Percentiles rank a stretch among this genome's conserved stretches.
phyloP scores from a whole-genome alignment of 2,329 filamentous ascomycete genomes.

The Cryphonectria nitschkei region DNA sequence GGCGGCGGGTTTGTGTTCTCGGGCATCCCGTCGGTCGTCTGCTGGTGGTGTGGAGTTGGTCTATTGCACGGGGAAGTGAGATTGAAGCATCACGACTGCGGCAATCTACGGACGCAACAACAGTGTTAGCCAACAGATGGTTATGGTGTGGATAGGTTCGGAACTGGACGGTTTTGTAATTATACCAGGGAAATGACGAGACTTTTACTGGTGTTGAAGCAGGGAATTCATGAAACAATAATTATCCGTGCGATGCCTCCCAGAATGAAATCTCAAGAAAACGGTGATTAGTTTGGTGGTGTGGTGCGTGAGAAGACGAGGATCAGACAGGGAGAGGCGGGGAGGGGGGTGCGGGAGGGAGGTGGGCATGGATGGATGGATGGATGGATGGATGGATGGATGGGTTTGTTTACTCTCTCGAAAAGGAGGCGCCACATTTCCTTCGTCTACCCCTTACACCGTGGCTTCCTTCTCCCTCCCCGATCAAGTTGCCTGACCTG shows the following conservation, averaged over 20 bases:
- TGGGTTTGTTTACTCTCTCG: background rate
- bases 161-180: conserved; percentile 37
- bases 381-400: too few species aligned
- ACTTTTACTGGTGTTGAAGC: conserved; percentile 25
- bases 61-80: conserved; percentile 3
- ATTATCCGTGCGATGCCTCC: too few species aligned
- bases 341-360: background rate
- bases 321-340: background rate
- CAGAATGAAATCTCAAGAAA: too few species aligned
- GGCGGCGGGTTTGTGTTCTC: conserved; percentile 34
- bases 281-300: background rate
- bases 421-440: background rate
- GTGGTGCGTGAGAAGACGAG: background rate
- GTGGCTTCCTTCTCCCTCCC: background rate
- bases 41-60: conserved; percentile 13
- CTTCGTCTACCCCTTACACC: background rate
- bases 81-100: conserved; percentile 1
- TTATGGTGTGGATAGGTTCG: conserved; percentile 4
- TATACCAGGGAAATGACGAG: conserved; percentile 37
- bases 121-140: conserved; percentile 21
- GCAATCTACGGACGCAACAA: conserved; percentile 9
- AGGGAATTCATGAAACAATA: background rate
- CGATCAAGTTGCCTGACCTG: too few species aligned
- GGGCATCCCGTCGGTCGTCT: conserved; percentile 19
- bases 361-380: too few species aligned